Evolutionary conservation across 2,329 filamentous ascomycete genomes (phyloP).

Genomic region (Hyphodiscus sp.): DNA sequence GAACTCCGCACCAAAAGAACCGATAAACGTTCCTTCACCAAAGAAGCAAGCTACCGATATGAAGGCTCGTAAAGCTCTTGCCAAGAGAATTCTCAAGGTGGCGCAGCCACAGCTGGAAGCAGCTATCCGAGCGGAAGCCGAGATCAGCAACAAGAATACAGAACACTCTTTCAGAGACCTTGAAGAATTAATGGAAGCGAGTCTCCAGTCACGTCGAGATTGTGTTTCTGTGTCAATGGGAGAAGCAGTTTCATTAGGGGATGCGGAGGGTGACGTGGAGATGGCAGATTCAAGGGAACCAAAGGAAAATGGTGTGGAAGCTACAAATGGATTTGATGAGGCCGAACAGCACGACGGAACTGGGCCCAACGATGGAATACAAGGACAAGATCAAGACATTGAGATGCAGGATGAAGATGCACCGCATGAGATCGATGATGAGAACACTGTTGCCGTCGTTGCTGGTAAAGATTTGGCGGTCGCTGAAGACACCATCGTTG

Average conservation of each 20-base stretch:
- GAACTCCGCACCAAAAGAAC: slow-evolving; percentile 27
- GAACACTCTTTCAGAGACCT: slow-evolving; percentile 68
- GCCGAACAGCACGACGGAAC: slow-evolving; percentile 2
- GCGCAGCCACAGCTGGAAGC: slow-evolving; percentile 72
- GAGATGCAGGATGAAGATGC: slow-evolving; percentile 32
- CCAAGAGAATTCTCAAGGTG: slow-evolving; percentile 80
- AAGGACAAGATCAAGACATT: slow-evolving; percentile 28
- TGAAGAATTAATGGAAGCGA: slow-evolving; percentile 64
- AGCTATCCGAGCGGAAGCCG: slow-evolving; percentile 74
- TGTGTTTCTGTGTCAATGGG: slow-evolving; percentile 37
- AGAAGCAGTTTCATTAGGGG: slow-evolving; percentile 35
- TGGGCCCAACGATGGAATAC: slow-evolving; percentile 13
- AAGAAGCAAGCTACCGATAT: slow-evolving; percentile 52
- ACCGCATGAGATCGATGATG: slow-evolving; percentile 16
- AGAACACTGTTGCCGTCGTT: slow-evolving; percentile 6
- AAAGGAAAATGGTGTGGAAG: slow-evolving; percentile 9
- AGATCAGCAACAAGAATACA: slow-evolving; percentile 63
- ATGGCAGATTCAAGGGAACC: slow-evolving; percentile 11
- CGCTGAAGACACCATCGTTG: slow-evolving; percentile 15
- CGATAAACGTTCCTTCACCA: slow-evolving; percentile 25
- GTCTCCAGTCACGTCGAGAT: slow-evolving; percentile 43
- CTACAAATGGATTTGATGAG: slow-evolving; percentile 1
- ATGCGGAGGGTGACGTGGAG: slow-evolving; percentile 31
- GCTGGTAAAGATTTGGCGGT: slow-evolving; percentile 20
- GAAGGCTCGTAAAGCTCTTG: slow-evolving; percentile 75